Conservation (phyloP, 768 basidiomycete genomes). For the Suillus hirtellus region DNA sequence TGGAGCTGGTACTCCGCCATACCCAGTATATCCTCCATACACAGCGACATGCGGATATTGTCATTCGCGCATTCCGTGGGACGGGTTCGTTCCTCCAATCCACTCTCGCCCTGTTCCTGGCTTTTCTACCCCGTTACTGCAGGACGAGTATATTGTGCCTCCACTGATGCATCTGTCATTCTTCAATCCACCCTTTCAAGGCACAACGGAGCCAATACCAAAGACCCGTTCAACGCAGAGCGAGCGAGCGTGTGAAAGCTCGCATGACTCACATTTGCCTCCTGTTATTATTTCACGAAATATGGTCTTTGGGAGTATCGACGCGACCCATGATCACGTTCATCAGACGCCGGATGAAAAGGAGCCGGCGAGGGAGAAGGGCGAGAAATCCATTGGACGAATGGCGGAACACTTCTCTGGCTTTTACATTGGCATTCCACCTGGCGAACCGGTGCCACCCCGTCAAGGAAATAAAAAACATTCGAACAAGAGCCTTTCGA, state of each 20-base stretch:
- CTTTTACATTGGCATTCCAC: constrained; percentile 48
- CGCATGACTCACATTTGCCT: background rate
- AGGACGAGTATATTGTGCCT: constrained; percentile 7
- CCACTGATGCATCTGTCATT: background rate
- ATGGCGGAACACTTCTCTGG: constrained; percentile 32
- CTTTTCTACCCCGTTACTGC: constrained; percentile 9
- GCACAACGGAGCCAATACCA: background rate
- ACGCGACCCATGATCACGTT: constrained; percentile 13
- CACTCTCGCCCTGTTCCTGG: background rate
- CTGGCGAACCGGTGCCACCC: constrained; percentile 34
- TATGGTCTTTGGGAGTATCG: constrained; percentile 57
- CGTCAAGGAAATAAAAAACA: constrained; percentile 29
- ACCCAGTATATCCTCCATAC: constrained; percentile 37
- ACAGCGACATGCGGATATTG: constrained; percentile 31
- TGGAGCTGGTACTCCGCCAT: constrained; percentile 36
- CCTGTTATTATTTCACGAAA: constrained; percentile 21
- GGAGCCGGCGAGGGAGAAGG: constrained; percentile 12
- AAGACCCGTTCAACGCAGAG: background rate
- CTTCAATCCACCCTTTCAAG: background rate
- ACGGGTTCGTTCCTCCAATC: constrained; percentile 14
- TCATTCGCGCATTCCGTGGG: constrained; percentile 43
- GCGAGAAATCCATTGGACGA: constrained; percentile 20
- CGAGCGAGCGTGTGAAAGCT: background rate
- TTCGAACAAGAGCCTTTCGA: constrained; percentile 22
- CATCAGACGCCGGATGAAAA: constrained; percentile 12